Base-by-base conservation (phyloP, 2,329 filamentous ascomycete species). In the Coniella vitis region DNA sequence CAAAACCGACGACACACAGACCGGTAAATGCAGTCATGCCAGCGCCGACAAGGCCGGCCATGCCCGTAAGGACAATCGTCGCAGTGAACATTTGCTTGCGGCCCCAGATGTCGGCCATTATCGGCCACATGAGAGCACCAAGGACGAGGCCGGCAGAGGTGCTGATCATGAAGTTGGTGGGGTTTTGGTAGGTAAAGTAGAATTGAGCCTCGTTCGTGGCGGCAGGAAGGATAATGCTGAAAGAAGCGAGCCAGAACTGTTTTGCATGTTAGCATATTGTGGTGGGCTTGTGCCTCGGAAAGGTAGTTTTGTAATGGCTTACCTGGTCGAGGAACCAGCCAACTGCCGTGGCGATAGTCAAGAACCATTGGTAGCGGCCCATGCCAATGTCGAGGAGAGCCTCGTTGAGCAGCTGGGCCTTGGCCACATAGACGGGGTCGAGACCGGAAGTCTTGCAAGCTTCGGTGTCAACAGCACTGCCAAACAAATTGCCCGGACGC, bases 191-290 rank as follows among this genome's bases (percentile, higher is more conserved):
- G 13, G 32, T 7, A 32, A 16, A 45, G 34, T 22, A 45, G 43
- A 45, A 45, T 21, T 45, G 43, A 14, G 43, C 43, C 35, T 45
- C 43, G 21, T 45, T 45, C 32, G 43, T 16, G 43, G 43, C 43
- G 20, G 43, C 20, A 9, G 43, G 43, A 14, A 45, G 43, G 32
- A 45, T 45, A 17, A 45, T 7, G 16, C 21, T 38, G 34, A 45
- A 45, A n/a, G 43, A 45, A 17, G 43, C 35, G 7, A 45, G 32
- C 43, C 43, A 45, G 43, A 45, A 45, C 43, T 45, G n/a, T 9
- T 9, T n/a, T 13, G 16, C 17, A 17, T 17, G 43, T 45, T 9
- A 45, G 43, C 37, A 17, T 29, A n/a, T 12, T 9, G 5, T 39
- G 2, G 7, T 14, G 12, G 4, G 29, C 7, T 32, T 13, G 13